Evolutionary conservation across 148 eudicot genomes (phyloP).

Genomic region (Simmondsia chinensis): DNA sequence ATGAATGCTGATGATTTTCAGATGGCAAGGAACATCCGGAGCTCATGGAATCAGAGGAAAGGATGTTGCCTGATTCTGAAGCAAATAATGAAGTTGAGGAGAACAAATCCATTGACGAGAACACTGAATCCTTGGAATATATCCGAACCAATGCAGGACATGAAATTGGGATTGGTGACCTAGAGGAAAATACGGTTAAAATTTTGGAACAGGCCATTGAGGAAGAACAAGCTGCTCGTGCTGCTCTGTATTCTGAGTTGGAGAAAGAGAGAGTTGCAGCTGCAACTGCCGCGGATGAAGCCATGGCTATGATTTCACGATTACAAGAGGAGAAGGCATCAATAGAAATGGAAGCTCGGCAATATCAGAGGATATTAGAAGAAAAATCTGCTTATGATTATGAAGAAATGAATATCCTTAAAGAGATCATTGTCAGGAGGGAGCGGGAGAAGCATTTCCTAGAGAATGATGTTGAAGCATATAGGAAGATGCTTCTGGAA

Average conservation of each 20-base stretch:
- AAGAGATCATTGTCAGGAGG: conserved; percentile 74
- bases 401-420: conserved; percentile 87
- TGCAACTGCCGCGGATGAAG: conserved; percentile 93
- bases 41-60: conserved; percentile 11
- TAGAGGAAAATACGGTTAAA: conserved; percentile 31
- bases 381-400: conserved; percentile 85
- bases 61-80: conserved; percentile 19
- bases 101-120: conserved; percentile 13
- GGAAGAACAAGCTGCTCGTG: conserved; percentile 58
- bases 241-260: conserved; percentile 64
- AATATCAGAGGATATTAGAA: conserved; percentile 85
- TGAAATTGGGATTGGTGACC: conserved; percentile 14
- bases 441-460: conserved; percentile 72
- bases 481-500: conserved; percentile 37
- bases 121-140: conserved; percentile 17
- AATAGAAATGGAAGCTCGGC: conserved; percentile 87
- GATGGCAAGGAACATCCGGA: conserved; percentile 24
- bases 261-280: conserved; percentile 95
- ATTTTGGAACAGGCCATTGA: conserved; percentile 56
- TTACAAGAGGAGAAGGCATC: conserved; percentile 91
- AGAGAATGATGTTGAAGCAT: conserved; percentile 81
- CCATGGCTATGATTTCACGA: conserved; percentile 93
- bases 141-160: conserved; percentile 9
- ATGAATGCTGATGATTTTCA: conserved; percentile 8
- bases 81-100: conserved; percentile 19